Percentiles rank a stretch among this genome's conserved stretches.
Evolutionary conservation across 2,329 filamentous ascomycete genomes (phyloP).

Genomic region (Pseudogymnoascus sp.): DNA sequence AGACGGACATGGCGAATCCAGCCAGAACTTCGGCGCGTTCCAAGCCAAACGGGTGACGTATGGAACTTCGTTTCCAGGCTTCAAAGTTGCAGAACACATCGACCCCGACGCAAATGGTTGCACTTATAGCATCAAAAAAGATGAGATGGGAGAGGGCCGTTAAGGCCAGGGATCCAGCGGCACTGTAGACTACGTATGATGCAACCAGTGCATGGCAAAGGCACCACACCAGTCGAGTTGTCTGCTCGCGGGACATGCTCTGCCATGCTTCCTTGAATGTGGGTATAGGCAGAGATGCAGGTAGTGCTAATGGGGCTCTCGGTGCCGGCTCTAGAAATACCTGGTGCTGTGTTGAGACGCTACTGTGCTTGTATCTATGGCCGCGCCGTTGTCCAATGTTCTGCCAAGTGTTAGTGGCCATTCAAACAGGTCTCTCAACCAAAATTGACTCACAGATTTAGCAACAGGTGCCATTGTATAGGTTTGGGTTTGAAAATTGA

Average conservation of each 20-base stretch:
- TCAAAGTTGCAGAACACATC: constrained; percentile 96
- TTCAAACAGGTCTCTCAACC: neutral
- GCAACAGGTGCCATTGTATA: constrained; percentile 64
- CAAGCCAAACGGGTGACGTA: constrained; percentile 87
- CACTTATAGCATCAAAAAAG: constrained; percentile 90
- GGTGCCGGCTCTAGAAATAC: constrained; percentile 91
- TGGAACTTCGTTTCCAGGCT: constrained; percentile 87
- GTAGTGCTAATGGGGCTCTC: constrained; percentile 77
- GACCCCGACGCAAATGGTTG: constrained; percentile 82
- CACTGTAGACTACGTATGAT: constrained; percentile 76
- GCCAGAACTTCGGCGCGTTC: constrained; percentile 90
- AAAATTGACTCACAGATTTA: constrained; percentile 58
- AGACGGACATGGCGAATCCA: constrained; percentile 91
- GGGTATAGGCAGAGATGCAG: constrained; percentile 84
- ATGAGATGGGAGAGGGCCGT: constrained; percentile 89
- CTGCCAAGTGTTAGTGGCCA: constrained; percentile 37
- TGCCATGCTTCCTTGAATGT: constrained; percentile 81
- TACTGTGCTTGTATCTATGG: constrained; percentile 97
- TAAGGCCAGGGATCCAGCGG: constrained; percentile 79
- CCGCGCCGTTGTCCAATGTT: constrained; percentile 87
- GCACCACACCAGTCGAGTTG: constrained; percentile 78
- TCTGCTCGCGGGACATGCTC: constrained; percentile 86
- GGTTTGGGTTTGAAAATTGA: constrained; percentile 87
- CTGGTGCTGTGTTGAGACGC: constrained; percentile 79
- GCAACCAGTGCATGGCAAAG: constrained; percentile 79